Conservation (phyloP, 768 basidiomycete species). For the Agaricus sinodeliciosus region DNA sequence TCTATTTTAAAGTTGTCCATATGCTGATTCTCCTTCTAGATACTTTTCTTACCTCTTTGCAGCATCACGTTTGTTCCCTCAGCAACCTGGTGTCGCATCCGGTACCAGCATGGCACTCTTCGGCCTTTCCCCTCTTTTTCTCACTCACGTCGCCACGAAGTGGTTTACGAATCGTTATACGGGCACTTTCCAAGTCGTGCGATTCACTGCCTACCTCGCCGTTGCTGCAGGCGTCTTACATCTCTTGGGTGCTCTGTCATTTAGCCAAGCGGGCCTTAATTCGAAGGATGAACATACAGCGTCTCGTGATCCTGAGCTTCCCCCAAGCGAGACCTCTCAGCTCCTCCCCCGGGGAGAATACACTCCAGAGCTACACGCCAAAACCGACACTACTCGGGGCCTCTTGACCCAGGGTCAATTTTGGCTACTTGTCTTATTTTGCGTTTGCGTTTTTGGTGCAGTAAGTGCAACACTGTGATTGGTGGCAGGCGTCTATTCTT, state of each 20-base stretch:
- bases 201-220: constrained; percentile 54
- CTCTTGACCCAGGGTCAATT: constrained; percentile 53
- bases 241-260: constrained; percentile 41
- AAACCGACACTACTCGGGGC: constrained; percentile 24
- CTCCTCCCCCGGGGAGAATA: constrained; percentile 15
- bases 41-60: constrained; percentile 75
- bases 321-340: constrained; percentile 26
- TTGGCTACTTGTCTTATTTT: constrained; percentile 53
- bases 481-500: not conserved
- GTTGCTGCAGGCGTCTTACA: constrained; percentile 46
- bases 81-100: constrained; percentile 56
- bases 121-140: constrained; percentile 74
- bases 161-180: constrained; percentile 47
- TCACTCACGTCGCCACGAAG: constrained; percentile 56
- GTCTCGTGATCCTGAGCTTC: not conserved
- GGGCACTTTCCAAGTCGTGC: constrained; percentile 36
- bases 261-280: constrained; percentile 4
- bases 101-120: constrained; percentile 68
- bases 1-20: not conserved
- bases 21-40: constrained; percentile 17
- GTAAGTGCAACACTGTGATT: constrained; percentile 34
- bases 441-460: constrained; percentile 54
- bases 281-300: constrained; percentile 2
- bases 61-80: constrained; percentile 64
- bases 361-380: constrained; percentile 7